A percentile compares a stretch with the other conserved stretches of the same genome.
Evolutionary conservation across 306 rosid species (phyloP).

Genomic region (Prunus mira): DNA sequence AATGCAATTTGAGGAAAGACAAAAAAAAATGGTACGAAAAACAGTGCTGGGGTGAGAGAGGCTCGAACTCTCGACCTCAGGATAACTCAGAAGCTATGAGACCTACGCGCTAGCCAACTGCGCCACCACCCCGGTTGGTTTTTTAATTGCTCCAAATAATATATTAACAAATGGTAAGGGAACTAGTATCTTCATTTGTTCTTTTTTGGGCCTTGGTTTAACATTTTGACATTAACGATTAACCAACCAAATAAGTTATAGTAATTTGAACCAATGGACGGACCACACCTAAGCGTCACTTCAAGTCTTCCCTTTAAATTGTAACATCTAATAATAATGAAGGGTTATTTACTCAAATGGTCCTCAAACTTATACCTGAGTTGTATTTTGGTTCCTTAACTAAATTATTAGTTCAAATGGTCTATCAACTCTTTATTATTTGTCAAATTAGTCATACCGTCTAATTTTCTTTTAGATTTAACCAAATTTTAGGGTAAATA

Average conservation of each 20-base stretch:
- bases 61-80: slow-evolving; percentile 47
- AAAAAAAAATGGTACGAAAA: no score
- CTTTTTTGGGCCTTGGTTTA: neutral
- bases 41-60: slow-evolving; percentile 31
- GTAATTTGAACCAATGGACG: no score
- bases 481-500: no score
- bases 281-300: neutral
- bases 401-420: no score
- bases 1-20: no score
- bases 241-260: neutral
- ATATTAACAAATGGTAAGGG: no score
- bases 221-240: neutral
- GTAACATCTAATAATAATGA: neutral
- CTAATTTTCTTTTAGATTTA: no score
- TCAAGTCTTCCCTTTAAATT: neutral
- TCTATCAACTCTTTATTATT: no score
- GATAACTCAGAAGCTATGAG: slow-evolving; percentile 41
- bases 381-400: no score
- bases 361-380: no score
- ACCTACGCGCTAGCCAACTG: slow-evolving; percentile 48
- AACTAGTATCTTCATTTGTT: neutral
- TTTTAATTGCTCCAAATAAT: rapidly evolving
- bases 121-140: slow-evolving; percentile 32
- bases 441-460: rapidly evolving
- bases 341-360: no score